These are phyloP conservation scores for Globomyces pollinis-pini DNA, from an alignment of 192 early-diverging fungal genomes.

Conservation along the genomic window DNA sequence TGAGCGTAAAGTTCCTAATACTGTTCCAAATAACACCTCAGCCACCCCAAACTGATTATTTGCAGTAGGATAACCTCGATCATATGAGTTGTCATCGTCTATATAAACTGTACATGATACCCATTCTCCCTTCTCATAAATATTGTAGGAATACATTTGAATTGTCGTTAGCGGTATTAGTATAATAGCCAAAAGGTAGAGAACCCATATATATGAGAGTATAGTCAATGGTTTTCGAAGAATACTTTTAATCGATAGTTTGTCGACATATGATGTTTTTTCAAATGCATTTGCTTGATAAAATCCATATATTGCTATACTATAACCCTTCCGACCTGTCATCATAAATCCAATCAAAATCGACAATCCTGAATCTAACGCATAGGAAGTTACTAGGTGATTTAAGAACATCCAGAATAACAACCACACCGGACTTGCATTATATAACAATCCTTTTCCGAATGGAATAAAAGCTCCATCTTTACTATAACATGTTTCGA, in stretches of 20 bases:
- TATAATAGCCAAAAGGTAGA: not conserved
- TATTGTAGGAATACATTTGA: not conserved
- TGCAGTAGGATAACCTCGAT: conserved; percentile 7
- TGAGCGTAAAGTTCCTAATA: not conserved
- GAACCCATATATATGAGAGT: not conserved
- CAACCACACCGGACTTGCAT: no score
- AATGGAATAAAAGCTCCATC: no score
- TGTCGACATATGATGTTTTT: not conserved
- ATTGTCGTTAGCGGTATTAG: not conserved
- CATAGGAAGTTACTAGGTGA: not conserved
- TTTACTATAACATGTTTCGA: no score
- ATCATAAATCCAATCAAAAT: conserved; percentile 3
- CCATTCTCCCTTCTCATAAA: not conserved
- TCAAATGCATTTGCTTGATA: not conserved
- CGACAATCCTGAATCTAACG: not conserved
- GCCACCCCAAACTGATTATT: not conserved
- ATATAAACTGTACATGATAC: not conserved
- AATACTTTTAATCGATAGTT: not conserved
- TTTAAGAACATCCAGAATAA: conserved; percentile 4
- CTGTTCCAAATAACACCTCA: conserved; percentile 7
- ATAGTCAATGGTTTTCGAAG: not conserved
- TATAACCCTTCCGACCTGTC: not conserved
- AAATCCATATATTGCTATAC: conserved; percentile 7
- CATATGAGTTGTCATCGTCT: not conserved
- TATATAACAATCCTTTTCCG: no score